A percentile compares a stretch with the other conserved stretches of the same genome.
These are phyloP conservation scores for Nicotiana undulata DNA, from an alignment of 257 asterid genomes.

Conservation along the genomic window DNA sequence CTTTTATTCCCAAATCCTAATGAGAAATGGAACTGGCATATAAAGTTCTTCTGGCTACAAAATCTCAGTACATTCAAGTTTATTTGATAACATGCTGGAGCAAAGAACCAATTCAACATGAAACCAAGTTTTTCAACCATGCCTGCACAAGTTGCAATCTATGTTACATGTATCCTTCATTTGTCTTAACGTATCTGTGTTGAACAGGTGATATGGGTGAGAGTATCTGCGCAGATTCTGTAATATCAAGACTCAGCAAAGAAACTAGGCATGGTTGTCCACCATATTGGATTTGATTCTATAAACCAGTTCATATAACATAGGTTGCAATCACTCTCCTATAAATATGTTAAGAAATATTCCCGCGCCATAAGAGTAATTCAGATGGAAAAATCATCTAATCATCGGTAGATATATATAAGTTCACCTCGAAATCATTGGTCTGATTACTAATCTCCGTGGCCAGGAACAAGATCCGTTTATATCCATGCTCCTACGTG, in stretches of 20 bases:
- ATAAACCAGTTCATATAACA: background rate
- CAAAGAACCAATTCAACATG: background rate
- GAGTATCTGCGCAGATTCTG: background rate
- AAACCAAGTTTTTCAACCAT: background rate
- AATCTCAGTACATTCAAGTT: background rate
- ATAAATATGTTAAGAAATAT: background rate
- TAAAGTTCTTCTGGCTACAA: background rate
- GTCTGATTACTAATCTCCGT: background rate
- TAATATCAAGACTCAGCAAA: background rate
- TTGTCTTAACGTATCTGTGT: background rate
- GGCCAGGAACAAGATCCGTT: background rate
- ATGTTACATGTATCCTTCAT: background rate
- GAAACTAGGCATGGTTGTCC: background rate
- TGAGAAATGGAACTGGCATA: background rate
- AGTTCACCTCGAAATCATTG: background rate
- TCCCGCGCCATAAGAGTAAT: background rate
- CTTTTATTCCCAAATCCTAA: background rate
- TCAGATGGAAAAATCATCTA: background rate
- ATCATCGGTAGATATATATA: background rate
- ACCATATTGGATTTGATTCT: background rate
- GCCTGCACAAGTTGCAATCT: background rate
- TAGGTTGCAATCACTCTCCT: background rate
- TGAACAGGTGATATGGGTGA: background rate
- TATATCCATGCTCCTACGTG: background rate
- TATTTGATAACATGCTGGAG: background rate